Evolutionary conservation across 768 basidiomycete species (phyloP).

Genomic region (Hericium rajendrae): DNA sequence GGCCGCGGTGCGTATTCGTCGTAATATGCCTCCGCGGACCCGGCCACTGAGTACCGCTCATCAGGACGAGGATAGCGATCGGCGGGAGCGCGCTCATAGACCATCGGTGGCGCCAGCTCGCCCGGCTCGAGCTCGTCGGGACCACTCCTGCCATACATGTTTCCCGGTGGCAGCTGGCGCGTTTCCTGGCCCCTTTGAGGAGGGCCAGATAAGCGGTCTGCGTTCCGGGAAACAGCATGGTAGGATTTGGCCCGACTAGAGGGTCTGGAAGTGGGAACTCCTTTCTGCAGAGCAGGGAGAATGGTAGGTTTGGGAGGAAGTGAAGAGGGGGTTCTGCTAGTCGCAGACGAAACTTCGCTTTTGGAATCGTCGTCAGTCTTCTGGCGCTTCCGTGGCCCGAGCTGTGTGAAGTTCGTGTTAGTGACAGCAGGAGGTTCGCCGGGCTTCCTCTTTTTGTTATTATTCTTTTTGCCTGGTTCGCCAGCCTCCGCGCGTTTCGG

Average conservation of each 20-base stretch:
- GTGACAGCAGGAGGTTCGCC: too few relatives aligned
- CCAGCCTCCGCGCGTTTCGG: not conserved
- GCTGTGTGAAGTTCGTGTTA: not conserved
- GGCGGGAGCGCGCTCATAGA: not conserved
- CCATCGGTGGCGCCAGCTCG: not conserved
- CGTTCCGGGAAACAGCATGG: not conserved
- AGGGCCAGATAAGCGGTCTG: not conserved
- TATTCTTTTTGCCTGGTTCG: slow-evolving; percentile 6
- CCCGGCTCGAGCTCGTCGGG: not conserved
- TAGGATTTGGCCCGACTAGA: not conserved
- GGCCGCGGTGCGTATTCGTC: not conserved
- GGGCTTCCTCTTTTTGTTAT: slow-evolving; percentile 1
- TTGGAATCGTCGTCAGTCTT: not conserved
- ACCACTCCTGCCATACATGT: not conserved
- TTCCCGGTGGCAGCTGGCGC: not conserved
- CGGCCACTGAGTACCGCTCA: not conserved
- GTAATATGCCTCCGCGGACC: not conserved
- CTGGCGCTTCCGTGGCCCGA: not conserved
- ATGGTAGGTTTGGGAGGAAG: not conserved
- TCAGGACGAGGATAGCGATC: not conserved
- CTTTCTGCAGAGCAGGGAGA: not conserved
- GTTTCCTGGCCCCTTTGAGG: not conserved
- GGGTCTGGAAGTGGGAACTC: not conserved
- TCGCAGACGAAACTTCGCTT: not conserved
- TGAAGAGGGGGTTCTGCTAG: not conserved